Evolutionary conservation across 495 filamentous ascomycete species (phyloP).

Genomic region (Bombardia bombarda): DNA sequence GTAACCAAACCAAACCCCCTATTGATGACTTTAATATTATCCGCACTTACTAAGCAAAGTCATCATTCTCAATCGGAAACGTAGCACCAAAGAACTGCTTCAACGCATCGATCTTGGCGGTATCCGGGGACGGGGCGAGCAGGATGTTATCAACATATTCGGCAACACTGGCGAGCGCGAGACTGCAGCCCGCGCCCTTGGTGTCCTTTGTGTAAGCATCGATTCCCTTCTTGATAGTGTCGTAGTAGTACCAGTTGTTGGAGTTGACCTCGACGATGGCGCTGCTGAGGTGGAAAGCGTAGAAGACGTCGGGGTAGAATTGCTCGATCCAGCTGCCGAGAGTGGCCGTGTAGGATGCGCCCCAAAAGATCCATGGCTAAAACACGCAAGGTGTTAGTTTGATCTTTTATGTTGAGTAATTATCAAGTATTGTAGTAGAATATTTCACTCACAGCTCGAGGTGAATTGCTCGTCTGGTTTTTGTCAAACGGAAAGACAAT

Average conservation of each 20-base stretch:
- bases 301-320: conserved; percentile 55
- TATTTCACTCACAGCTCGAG: conserved; percentile 34
- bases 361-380: conserved; percentile 54
- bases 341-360: conserved; percentile 57
- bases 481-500: conserved; percentile 50
- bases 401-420: not conserved
- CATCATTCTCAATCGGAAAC: conserved; percentile 18
- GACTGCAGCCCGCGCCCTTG: conserved; percentile 41
- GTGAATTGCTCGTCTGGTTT: conserved; percentile 40
- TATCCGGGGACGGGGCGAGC: conserved; percentile 6
- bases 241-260: conserved; percentile 61
- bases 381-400: not conserved
- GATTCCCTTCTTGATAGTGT: conserved; percentile 51
- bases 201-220: conserved; percentile 24
- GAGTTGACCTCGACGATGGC: conserved; percentile 53
- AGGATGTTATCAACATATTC: conserved; percentile 48
- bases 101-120: conserved; percentile 11
- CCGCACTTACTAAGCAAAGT: conserved; percentile 22
- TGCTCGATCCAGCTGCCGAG: conserved; percentile 54
- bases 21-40: not conserved
- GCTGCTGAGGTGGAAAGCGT: conserved; percentile 57
- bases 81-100: conserved; percentile 15
- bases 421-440: not conserved
- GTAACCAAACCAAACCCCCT: not conserved
- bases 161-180: conserved; percentile 45